Evolutionary conservation across 805 yeast species (phyloP), one percentile per base, ranked within the genome.

Genomic region (Candida sithepensis): DNA sequence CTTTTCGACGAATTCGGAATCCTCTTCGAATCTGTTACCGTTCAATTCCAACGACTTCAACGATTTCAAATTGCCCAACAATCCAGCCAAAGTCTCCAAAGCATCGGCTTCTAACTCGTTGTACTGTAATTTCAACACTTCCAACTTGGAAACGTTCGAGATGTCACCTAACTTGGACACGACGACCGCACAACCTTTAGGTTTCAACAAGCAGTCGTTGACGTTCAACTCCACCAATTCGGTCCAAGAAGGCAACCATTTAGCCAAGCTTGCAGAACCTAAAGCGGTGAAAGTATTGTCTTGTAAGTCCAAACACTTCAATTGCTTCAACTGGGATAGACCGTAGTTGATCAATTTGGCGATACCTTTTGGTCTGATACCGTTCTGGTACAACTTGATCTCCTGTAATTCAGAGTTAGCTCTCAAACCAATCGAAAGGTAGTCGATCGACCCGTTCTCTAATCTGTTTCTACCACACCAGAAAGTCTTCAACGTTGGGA

Each of bases 381-480:
- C 99, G 66, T 94, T 94, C 71, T 94, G 99, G 64, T 89, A 92
- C 56, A 94, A 75, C 64, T 86, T 82, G 32, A 58, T 61, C 66
- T 86, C 80, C 62, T 91, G 74, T 45, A 82, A 79, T 10, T 57
- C 50, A 39, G 78, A 74, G 66, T 94, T 96, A 45, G 85, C 84
- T 64, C 85, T 85, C 57, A 94, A 77, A 50, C 96, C 96, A 47
- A 88, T 73, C 9, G 97, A 81, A 70, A 96, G 78, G 54, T 86
- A 85, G 58, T 82, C 82, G 67, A 89, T 80, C 5, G 97, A 90
- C 2, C 98, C 99, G 66, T 90, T 90, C 67, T 94, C 99, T 55
- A 94, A 78, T 69, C 99, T 85, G 70, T 94, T 94, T 70, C 99
- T 81, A 54, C 99, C 99, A 70, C 99, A 94, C 60, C 94, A 79